Percentiles rank a stretch among this genome's conserved stretches.
Evolutionary conservation across 352 stramenopile species (phyloP).

Genomic region (Phytophthora lateralis): DNA sequence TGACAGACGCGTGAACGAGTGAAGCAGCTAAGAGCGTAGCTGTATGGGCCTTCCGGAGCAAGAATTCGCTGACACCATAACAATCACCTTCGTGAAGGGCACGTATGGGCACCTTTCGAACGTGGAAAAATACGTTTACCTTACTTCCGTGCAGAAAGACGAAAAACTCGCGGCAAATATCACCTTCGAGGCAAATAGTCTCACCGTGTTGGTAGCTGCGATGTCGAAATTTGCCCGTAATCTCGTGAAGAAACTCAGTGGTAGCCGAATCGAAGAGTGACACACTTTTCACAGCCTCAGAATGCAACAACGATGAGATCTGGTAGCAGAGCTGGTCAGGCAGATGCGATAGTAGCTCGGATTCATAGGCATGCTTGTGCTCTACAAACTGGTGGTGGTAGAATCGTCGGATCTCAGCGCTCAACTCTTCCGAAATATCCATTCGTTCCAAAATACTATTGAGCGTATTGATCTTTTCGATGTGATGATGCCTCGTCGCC

Average conservation of each 20-base stretch:
- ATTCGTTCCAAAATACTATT: constrained; percentile 76
- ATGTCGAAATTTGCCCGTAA: constrained; percentile 81
- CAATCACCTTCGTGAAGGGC: constrained; percentile 67
- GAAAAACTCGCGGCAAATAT: constrained; percentile 73
- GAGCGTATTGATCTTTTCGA: constrained; percentile 75
- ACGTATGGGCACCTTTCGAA: constrained; percentile 49
- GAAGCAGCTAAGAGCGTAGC: constrained; percentile 59
- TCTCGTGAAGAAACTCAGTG: constrained; percentile 70
- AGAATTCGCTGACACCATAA: constrained; percentile 75
- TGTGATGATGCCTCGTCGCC: constrained; percentile 64
- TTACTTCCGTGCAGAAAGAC: constrained; percentile 61
- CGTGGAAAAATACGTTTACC: constrained; percentile 65
- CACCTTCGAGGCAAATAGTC: constrained; percentile 72
- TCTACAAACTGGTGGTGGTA: constrained; percentile 79
- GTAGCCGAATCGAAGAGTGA: constrained; percentile 63
- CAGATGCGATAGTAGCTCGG: constrained; percentile 62
- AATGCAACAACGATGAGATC: constrained; percentile 75
- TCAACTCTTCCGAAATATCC: constrained; percentile 59
- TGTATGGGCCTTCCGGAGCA: constrained; percentile 51
- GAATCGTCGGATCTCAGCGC: constrained; percentile 75
- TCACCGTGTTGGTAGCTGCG: constrained; percentile 76
- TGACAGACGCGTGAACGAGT: constrained; percentile 63
- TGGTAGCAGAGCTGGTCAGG: constrained; percentile 79
- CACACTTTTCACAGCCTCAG: constrained; percentile 58
- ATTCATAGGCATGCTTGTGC: constrained; percentile 76